phyloP scores from a whole-genome alignment of 1,139 yeast species.

The Yamadazyma sp. region DNA sequence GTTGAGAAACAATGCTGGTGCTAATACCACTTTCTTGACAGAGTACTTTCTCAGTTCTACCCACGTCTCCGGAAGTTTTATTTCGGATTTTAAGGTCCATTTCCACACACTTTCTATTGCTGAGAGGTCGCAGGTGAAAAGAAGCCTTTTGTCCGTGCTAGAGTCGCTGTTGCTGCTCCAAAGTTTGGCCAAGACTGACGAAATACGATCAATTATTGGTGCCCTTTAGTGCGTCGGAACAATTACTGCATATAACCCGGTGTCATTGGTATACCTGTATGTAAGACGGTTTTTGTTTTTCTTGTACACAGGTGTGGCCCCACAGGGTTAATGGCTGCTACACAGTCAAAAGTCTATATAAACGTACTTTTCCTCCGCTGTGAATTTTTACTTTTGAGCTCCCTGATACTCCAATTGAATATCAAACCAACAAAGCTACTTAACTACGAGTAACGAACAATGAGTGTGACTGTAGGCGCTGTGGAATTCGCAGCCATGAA shows the following conservation, averaged over 20 bases:
- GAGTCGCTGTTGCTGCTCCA: neutral
- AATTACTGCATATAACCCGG: too few species aligned
- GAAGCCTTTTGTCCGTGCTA: constrained; percentile 5
- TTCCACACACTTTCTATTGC: constrained; percentile 4
- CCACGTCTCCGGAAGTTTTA: constrained; percentile 24
- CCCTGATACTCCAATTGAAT: too few species aligned
- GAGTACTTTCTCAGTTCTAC: constrained; percentile 30
- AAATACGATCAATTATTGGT: neutral
- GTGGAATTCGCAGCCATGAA: neutral
- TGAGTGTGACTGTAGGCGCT: too few species aligned
- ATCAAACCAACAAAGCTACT: too few species aligned
- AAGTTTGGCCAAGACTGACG: neutral
- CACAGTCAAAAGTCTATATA: too few species aligned
- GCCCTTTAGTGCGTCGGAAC: neutral
- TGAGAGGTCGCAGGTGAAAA: constrained; percentile 9
- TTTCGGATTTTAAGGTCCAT: constrained; percentile 18
- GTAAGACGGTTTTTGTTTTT: neutral
- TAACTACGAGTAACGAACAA: too few species aligned
- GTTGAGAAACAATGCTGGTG: constrained; percentile 25
- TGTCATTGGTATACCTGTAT: constrained; percentile 1
- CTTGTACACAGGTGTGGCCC: too few species aligned
- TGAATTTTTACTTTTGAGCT: too few species aligned
- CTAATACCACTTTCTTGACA: constrained; percentile 32
- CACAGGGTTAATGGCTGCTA: too few species aligned
- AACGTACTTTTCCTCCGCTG: too few species aligned